Evolutionary conservation across 129 eudicot genomes (phyloP).

Genomic region (Gnaphalium uliginosum): DNA sequence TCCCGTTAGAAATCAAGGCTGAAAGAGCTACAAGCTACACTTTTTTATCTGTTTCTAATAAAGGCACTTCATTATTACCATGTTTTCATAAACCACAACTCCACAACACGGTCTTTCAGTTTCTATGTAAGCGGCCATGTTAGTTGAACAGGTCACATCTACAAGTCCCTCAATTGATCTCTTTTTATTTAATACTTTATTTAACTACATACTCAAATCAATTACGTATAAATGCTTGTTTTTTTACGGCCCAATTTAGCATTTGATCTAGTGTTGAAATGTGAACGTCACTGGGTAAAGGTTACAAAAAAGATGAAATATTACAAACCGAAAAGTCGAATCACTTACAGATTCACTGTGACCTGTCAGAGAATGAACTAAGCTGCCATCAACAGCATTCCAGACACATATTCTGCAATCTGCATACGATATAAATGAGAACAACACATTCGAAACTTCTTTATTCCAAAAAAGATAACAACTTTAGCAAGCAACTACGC

Average conservation of each 20-base stretch:
- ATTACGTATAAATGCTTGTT: not conserved
- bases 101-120: not conserved
- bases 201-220: not conserved
- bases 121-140: not conserved
- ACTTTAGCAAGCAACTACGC: conserved; percentile 12
- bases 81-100: conserved; percentile 5
- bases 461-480: conserved; percentile 12
- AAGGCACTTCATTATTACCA: not conserved
- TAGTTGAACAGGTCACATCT: not conserved
- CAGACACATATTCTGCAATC: conserved; percentile 99
- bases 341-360: conserved; percentile 88
- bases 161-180: not conserved
- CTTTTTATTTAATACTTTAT: not conserved
- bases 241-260: not conserved
- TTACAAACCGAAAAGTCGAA: not conserved
- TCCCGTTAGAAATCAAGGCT: not conserved
- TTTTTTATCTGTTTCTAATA: too few species aligned
- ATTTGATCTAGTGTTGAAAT: not conserved
- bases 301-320: not conserved
- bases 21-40: too few species aligned
- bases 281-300: not conserved
- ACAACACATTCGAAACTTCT: conserved; percentile 21
- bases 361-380: conserved; percentile 96
- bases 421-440: conserved; percentile 30
- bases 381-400: conserved; percentile 99